Evolutionary conservation across 2,329 filamentous ascomycete species (phyloP).

Genomic region (Paradendryphiella salina): DNA sequence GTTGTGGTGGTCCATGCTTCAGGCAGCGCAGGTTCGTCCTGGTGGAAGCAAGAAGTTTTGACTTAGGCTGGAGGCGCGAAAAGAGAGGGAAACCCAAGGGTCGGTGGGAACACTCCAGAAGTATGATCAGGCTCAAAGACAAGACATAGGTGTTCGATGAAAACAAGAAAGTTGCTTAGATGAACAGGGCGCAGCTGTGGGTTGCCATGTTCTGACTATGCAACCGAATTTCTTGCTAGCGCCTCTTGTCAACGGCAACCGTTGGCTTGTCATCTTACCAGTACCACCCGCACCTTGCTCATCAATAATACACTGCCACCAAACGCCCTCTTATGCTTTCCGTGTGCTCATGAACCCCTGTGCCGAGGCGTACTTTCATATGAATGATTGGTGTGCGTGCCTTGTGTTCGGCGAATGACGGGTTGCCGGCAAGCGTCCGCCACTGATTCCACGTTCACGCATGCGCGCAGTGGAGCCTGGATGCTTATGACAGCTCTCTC

Average conservation of each 20-base stretch:
- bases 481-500: slow-evolving; percentile 16
- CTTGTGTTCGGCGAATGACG: slow-evolving; percentile 15
- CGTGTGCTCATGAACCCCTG: neutral
- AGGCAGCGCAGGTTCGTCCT: too few relatives aligned
- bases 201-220: neutral
- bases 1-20: too few relatives aligned
- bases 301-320: slow-evolving; percentile 17
- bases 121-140: too few relatives aligned
- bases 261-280: neutral
- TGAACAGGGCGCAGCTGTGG: slow-evolving; percentile 13
- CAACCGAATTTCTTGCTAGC: slow-evolving; percentile 5
- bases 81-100: too few relatives aligned
- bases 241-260: neutral
- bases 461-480: slow-evolving; percentile 18
- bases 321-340: neutral
- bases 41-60: too few relatives aligned
- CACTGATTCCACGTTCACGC: slow-evolving; percentile 25
- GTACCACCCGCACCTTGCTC: slow-evolving; percentile 7
- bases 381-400: slow-evolving; percentile 9
- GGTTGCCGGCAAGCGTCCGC: slow-evolving; percentile 12
- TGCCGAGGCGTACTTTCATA: slow-evolving; percentile 2
- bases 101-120: too few relatives aligned
- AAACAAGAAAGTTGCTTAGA: neutral
- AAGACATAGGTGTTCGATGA: too few relatives aligned
- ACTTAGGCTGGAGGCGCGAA: too few relatives aligned